Conservation (phyloP, 495 filamentous ascomycete genomes). For the Astrothelium macrocarpum region DNA sequence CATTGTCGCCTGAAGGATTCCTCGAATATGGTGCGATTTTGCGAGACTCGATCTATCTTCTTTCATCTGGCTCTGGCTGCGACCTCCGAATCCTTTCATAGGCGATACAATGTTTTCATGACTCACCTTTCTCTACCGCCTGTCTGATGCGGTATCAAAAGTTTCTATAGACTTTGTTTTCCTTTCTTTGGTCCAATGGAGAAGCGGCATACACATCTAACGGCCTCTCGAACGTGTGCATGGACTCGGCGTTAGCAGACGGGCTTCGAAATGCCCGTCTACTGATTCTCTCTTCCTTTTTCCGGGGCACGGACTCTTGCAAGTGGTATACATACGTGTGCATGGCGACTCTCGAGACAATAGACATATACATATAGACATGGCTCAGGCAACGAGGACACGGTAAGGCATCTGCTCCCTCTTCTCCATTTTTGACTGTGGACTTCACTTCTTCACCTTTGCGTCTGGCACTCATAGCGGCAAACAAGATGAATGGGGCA, state of each 20-base stretch:
- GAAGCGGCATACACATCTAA: too few species aligned
- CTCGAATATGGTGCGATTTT: too few species aligned
- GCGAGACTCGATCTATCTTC: too few species aligned
- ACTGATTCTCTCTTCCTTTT: background rate
- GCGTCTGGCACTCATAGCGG: too few species aligned
- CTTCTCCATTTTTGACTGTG: background rate
- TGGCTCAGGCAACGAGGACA: background rate
- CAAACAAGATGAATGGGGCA: too few species aligned
- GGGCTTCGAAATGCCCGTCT: background rate
- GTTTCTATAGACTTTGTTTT: background rate
- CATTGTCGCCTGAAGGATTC: too few species aligned
- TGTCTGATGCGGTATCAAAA: background rate
- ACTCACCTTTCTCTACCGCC: background rate
- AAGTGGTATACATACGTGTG: background rate
- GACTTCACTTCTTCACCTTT: background rate
- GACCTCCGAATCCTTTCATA: background rate
- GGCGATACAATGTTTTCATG: background rate
- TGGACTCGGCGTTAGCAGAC: constrained; percentile 1
- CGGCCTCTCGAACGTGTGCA: background rate
- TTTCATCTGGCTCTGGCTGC: background rate
- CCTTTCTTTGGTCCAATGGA: background rate
- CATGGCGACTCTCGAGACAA: background rate
- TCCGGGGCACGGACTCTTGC: too few species aligned
- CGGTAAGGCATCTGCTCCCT: background rate
- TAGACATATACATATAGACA: constrained; percentile 4